phyloP scores from a whole-genome alignment of 257 asterid genomes.

The Cinchona pubescens region DNA sequence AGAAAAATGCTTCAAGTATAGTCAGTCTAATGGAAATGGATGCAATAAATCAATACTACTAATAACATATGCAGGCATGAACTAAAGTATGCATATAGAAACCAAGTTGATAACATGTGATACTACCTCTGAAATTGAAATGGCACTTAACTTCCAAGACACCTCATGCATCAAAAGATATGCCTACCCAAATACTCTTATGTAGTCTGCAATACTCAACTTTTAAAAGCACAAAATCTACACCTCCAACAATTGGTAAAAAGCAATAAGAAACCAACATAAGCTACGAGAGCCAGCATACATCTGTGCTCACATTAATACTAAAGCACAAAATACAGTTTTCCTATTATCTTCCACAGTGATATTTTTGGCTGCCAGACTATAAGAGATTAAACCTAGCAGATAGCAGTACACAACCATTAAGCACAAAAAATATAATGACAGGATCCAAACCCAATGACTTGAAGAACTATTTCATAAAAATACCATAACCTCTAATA shows the following conservation, averaged over 20 bases:
- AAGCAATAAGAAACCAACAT: not conserved
- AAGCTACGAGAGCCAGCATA: not conserved
- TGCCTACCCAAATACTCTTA: not conserved
- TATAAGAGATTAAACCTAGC: not conserved
- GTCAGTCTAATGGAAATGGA: not conserved
- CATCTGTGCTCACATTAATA: not conserved
- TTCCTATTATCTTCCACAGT: not conserved
- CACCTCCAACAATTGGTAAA: too few species aligned
- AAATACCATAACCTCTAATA: not conserved
- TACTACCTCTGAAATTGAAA: too few species aligned
- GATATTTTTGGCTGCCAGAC: too few species aligned
- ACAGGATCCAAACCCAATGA: not conserved
- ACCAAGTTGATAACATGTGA: not conserved
- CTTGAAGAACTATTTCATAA: not conserved
- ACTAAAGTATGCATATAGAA: not conserved
- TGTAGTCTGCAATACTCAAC: not conserved
- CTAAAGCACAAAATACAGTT: not conserved
- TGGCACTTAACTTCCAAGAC: not conserved
- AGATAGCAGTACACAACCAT: not conserved
- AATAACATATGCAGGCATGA: too few species aligned
- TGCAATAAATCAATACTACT: not conserved
- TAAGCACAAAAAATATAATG: not conserved
- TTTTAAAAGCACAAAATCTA: not conserved
- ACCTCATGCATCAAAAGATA: not conserved
- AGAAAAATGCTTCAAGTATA: slow-evolving; percentile 1